phyloP scores from a whole-genome alignment of 768 basidiomycete species.

The Hemileccinum impolitum region DNA sequence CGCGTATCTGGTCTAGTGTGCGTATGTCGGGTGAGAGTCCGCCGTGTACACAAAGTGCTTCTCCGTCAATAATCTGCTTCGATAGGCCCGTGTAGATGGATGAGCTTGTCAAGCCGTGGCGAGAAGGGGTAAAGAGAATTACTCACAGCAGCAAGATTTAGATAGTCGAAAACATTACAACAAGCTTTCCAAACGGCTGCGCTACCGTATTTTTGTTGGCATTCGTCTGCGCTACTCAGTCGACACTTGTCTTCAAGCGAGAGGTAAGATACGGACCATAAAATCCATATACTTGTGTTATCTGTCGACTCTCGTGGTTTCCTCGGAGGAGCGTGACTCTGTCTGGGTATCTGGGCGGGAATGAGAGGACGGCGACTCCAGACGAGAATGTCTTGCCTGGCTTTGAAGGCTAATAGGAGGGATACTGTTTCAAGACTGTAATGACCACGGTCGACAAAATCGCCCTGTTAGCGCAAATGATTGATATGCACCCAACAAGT shows the following conservation, averaged over 20 bases:
- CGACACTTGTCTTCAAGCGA: not conserved
- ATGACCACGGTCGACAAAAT: conserved; percentile 96
- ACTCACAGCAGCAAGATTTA: conserved; percentile 89
- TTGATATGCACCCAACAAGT: too few relatives aligned
- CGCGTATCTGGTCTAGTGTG: conserved; percentile 91
- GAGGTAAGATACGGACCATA: conserved; percentile 59
- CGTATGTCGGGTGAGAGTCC: conserved; percentile 95
- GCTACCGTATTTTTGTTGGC: conserved; percentile 96
- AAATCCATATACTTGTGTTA: conserved; percentile 98
- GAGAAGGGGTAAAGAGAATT: not conserved
- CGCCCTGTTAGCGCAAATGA: conserved; percentile 54
- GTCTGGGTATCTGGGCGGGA: conserved; percentile 74
- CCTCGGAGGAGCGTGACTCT: conserved; percentile 88
- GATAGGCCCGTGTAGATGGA: not conserved
- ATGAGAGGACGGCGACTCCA: conserved; percentile 4
- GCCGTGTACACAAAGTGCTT: conserved; percentile 91
- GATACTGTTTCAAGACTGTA: conserved; percentile 96
- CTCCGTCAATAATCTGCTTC: conserved; percentile 86
- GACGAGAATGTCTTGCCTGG: conserved; percentile 48
- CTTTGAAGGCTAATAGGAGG: conserved; percentile 83
- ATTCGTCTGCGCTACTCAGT: conserved; percentile 64
- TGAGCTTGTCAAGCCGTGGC: not conserved
- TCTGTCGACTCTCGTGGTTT: conserved; percentile 96
- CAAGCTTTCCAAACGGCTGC: conserved; percentile 97
- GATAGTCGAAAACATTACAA: conserved; percentile 93